Percentiles rank a stretch among this genome's conserved stretches.
Evolutionary conservation across 257 asterid species (phyloP).

Genomic region (Rehmannia glutinosa): DNA sequence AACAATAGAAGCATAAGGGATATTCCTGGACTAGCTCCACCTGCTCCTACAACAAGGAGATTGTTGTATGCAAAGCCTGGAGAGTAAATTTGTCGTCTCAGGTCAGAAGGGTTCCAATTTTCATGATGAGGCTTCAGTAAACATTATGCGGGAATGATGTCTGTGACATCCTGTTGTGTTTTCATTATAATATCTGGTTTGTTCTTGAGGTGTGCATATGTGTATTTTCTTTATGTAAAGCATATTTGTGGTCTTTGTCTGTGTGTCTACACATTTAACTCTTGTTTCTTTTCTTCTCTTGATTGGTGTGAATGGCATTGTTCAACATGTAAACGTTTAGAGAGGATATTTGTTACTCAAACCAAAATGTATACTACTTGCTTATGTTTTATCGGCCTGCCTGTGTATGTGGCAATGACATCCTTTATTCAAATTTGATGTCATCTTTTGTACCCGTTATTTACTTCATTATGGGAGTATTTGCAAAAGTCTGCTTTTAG

Average conservation of each 20-base stretch:
- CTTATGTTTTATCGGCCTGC: too few relatives aligned
- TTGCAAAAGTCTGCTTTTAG: too few relatives aligned
- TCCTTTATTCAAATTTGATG: too few relatives aligned
- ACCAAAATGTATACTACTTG: too few relatives aligned
- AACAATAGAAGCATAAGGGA: slow-evolving; percentile 78
- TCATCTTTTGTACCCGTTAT: too few relatives aligned
- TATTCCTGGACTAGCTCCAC: slow-evolving; percentile 97
- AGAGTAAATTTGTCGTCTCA: slow-evolving; percentile 20
- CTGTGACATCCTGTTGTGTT: slow-evolving; percentile 16
- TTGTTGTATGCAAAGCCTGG: slow-evolving; percentile 46
- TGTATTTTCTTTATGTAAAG: slow-evolving; percentile 34
- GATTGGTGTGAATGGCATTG: slow-evolving; percentile 17
- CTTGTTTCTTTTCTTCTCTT: not conserved
- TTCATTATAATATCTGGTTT: not conserved
- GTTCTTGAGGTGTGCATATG: slow-evolving; percentile 35
- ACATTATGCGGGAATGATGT: not conserved
- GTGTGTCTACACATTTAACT: slow-evolving; percentile 6
- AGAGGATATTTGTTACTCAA: not conserved
- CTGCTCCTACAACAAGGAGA: slow-evolving; percentile 88
- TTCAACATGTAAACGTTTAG: slow-evolving; percentile 13
- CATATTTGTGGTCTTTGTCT: slow-evolving; percentile 16
- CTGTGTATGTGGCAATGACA: too few relatives aligned
- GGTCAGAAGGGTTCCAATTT: slow-evolving; percentile 2
- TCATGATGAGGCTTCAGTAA: too few relatives aligned
- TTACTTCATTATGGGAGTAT: too few relatives aligned